These are phyloP conservation scores for Exutisphaerella laricina DNA, from an alignment of 2,329 filamentous ascomycete genomes.

Conservation along the genomic window DNA sequence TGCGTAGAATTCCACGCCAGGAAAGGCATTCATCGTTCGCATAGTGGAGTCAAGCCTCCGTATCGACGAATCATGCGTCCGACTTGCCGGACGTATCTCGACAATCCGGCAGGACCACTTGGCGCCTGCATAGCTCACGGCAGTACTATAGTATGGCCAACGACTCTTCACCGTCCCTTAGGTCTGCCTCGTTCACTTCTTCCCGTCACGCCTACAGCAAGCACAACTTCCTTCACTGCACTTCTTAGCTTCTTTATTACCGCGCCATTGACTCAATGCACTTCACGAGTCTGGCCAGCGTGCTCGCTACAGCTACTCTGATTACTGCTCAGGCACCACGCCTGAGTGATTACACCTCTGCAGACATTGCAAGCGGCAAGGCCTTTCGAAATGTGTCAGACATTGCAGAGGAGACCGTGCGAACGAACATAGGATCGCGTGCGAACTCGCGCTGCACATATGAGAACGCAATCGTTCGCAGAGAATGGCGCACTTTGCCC, in stretches of 20 bases:
- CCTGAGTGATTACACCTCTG: conserved; percentile 23
- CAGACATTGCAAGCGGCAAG: conserved; percentile 26
- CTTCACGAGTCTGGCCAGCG: conserved; percentile 9
- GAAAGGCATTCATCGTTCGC: background rate
- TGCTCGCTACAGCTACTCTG: conserved; percentile 18
- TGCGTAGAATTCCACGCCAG: background rate
- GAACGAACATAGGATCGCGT: conserved; percentile 23
- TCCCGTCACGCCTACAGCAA: conserved; percentile 1
- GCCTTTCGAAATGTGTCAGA: conserved; percentile 28
- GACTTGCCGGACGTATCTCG: background rate
- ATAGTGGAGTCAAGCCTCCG: conserved; percentile 2
- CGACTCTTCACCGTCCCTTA: background rate
- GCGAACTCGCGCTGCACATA: conserved; percentile 26
- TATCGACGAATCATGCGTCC: background rate
- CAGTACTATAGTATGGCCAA: too few relatives aligned
- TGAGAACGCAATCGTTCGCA: conserved; percentile 24
- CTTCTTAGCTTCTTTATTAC: conserved; percentile 7
- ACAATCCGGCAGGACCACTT: conserved; percentile 2
- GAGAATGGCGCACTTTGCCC: conserved; percentile 28
- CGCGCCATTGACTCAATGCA: too few relatives aligned
- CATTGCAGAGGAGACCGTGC: conserved; percentile 28
- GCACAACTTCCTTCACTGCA: conserved; percentile 6
- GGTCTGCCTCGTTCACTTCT: background rate
- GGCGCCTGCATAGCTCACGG: background rate
- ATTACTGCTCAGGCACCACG: conserved; percentile 21